phyloP scores from a whole-genome alignment of 2,329 filamentous ascomycete species.

The Allantophomopsis lycopodina region DNA sequence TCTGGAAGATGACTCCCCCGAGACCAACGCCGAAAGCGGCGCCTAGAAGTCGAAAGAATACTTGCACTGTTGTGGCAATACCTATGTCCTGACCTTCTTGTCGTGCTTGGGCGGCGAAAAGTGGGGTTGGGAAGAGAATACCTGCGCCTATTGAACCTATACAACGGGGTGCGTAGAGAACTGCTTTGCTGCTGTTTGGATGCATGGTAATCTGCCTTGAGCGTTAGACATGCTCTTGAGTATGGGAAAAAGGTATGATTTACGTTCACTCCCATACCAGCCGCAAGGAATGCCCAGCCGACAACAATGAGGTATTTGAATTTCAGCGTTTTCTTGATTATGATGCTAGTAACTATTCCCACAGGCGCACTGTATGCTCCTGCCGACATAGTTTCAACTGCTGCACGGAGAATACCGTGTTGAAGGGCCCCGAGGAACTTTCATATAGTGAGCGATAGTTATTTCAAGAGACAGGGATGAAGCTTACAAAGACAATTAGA shows the following conservation, averaged over 20 bases:
- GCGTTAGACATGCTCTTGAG: background rate
- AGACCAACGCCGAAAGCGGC: conserved; percentile 1
- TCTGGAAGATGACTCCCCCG: background rate
- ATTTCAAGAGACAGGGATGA: too few species aligned
- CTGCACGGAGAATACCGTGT: conserved; percentile 1
- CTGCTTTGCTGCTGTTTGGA: background rate
- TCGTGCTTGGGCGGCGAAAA: too few species aligned
- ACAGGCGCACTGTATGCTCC: background rate
- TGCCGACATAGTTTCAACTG: conserved; percentile 2
- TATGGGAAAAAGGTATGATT: background rate
- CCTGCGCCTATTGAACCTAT: too few species aligned
- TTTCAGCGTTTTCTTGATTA: background rate
- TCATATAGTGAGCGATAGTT: too few species aligned
- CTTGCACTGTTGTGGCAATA: too few species aligned
- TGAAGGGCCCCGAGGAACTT: conserved; percentile 2
- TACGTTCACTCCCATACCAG: conserved; percentile 1
- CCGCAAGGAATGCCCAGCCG: background rate
- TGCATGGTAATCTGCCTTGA: conserved; percentile 1
- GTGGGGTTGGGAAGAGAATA: too few species aligned
- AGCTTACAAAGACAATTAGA: too few species aligned
- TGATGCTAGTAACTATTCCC: conserved; percentile 1
- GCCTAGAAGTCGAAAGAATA: background rate
- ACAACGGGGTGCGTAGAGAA: too few species aligned
- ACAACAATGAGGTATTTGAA: conserved; percentile 1
- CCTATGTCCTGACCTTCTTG: too few species aligned